Percentiles rank a stretch among this genome's conserved stretches.
These are phyloP conservation scores for Lachancea quebecensis DNA, from an alignment of 805 yeast genomes.

Conservation along the genomic window DNA sequence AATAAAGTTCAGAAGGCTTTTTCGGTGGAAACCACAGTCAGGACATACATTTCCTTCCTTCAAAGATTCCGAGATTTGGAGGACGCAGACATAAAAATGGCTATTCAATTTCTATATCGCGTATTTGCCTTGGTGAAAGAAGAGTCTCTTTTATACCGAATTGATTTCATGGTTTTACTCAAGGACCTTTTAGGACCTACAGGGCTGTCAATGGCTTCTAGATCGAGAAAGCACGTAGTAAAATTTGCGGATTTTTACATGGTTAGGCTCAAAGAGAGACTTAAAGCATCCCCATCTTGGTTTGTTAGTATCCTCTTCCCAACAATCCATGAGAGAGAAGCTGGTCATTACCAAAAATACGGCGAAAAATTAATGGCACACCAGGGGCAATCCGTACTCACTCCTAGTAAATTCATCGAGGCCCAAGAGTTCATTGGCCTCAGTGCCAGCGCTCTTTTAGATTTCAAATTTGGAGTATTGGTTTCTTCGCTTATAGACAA, in stretches of 20 bases:
- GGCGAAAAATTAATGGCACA: constrained; percentile 32
- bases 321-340: constrained; percentile 40
- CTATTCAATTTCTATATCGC: constrained; percentile 64
- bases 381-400: constrained; percentile 12
- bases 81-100: constrained; percentile 52
- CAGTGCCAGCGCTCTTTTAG: constrained; percentile 17
- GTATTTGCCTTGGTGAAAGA: constrained; percentile 58
- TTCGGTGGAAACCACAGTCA: constrained; percentile 47
- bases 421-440: constrained; percentile 21
- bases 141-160: constrained; percentile 50
- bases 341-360: constrained; percentile 39
- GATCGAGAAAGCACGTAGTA: constrained; percentile 52
- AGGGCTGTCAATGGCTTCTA: constrained; percentile 41
- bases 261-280: constrained; percentile 45
- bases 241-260: constrained; percentile 61
- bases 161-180: constrained; percentile 64
- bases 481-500: constrained; percentile 31
- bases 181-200: constrained; percentile 46
- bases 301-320: constrained; percentile 64
- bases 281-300: constrained; percentile 45
- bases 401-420: constrained; percentile 21
- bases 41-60: constrained; percentile 58
- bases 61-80: constrained; percentile 55
- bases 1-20: constrained; percentile 18
- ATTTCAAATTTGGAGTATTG: constrained; percentile 27